Evolutionary conservation across 371 early-diverging fungal species (phyloP).

Genomic region (Mucor sp.): DNA sequence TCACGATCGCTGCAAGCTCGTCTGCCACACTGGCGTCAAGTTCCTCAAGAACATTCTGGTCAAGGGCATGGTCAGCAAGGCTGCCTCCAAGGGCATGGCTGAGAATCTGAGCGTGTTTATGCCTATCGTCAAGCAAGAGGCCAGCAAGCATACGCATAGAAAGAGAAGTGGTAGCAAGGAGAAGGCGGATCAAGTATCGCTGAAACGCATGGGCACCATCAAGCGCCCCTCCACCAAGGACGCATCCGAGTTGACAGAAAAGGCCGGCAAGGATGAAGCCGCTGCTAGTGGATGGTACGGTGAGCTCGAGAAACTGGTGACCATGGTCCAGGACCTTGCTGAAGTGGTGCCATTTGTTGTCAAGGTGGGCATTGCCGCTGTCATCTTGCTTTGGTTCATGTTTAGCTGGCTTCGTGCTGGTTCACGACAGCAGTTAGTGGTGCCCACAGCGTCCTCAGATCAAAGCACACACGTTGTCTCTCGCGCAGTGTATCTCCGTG

Average conservation of each 20-base stretch:
- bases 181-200: constrained; percentile 3
- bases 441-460: background rate
- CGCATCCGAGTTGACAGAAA: background rate
- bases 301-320: constrained; percentile 8
- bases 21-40: constrained; percentile 55
- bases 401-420: constrained; percentile 20
- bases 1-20: constrained; percentile 46
- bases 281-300: constrained; percentile 21
- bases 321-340: constrained; percentile 16
- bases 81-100: constrained; percentile 47
- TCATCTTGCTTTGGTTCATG: constrained; percentile 21
- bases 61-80: constrained; percentile 52
- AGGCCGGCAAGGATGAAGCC: background rate
- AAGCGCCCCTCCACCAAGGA: constrained; percentile 11
- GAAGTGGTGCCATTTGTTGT: constrained; percentile 25
- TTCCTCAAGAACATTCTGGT: constrained; percentile 60
- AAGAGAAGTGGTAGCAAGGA: constrained; percentile 8
- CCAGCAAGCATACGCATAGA: background rate
- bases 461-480: constrained; percentile 11
- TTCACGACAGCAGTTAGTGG: constrained; percentile 9
- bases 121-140: constrained; percentile 34
- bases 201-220: constrained; percentile 18
- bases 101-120: constrained; percentile 36
- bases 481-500: constrained; percentile 56
- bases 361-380: constrained; percentile 5